Base-by-base conservation (phyloP, 2,329 filamentous ascomycete species). In the Colletotrichum siamense region DNA sequence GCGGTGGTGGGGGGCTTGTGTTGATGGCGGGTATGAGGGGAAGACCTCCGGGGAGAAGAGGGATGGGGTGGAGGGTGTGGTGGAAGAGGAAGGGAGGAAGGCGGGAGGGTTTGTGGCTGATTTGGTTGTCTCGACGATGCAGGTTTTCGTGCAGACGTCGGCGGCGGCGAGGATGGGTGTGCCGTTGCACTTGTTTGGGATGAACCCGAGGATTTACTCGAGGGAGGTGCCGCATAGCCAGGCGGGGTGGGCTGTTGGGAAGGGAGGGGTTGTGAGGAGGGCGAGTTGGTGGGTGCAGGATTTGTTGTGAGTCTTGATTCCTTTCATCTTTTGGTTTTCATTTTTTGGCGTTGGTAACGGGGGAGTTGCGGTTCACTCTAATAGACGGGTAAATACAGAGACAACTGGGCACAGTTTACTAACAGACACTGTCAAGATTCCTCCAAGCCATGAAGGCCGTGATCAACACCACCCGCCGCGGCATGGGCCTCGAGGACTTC, bases 181-280 rank as follows among this genome's bases (percentile, higher is more conserved):
- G 49, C 91, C 91, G 2, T 79, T 92, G n/a, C 90, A 92, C 79
- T 83, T 94, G 77, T 94, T 94, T 91, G 94, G 94, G 82, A 94
- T 93, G 84, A 91, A 77, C 18, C 73, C 69, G 39, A 67, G 76
- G 44, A 73, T 69, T 6, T 76, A 66, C 22, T 71, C 73, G 24
- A 65, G 28, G 57, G 73, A 77, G 59, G 10, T 77, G 2, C 73
- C 73, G 44, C 76, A 77, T 49, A 64, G 67, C n/a, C 76, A 77
- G 64, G 55, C 73, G 5, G 76, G 30, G 5, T 76, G 73, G 73
- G 63, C 64, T 7, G 64, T 66, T 49, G 39, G 49, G 44, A 63
- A 22, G 8, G 64, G 71, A 2, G 30, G n/a, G 30, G 5, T 13
- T 63, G 76, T 61, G 68, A 77, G 71, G 26, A 24, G 18, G 15